These are phyloP conservation scores for Allium cepa DNA, from an alignment of 106 monocot species.

Conservation along the genomic window DNA sequence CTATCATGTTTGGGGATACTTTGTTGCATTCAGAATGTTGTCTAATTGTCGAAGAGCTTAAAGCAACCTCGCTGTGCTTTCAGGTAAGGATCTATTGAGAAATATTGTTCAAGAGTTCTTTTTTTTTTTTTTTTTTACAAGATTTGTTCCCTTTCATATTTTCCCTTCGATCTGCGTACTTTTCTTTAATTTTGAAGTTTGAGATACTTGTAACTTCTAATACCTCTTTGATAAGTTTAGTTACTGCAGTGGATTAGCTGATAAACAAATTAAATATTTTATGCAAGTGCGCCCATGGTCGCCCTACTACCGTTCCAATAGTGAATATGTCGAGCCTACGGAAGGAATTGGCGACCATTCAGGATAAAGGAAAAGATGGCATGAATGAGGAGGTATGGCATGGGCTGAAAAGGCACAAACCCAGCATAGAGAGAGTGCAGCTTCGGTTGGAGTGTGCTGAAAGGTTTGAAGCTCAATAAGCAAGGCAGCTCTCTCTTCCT, in stretches of 20 bases:
- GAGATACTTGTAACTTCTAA: background rate
- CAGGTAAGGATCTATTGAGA: conserved; percentile 41
- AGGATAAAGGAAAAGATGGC: conserved; percentile 8
- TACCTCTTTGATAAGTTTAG: background rate
- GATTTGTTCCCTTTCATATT: background rate
- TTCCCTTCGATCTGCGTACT: too few relatives aligned
- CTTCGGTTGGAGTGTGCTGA: conserved; percentile 46
- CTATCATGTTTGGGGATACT: conserved; percentile 98
- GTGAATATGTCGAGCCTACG: conserved; percentile 49
- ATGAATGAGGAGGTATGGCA: conserved; percentile 37
- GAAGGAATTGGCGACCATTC: conserved; percentile 45
- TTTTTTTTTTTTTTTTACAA: background rate
- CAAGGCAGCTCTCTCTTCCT: too few relatives aligned
- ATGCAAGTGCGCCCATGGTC: conserved; percentile 90
- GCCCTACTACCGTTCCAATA: conserved; percentile 83
- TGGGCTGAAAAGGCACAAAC: conserved; percentile 36
- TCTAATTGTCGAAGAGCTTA: conserved; percentile 88
- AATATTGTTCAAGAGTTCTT: background rate
- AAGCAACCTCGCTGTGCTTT: conserved; percentile 87
- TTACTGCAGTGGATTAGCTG: background rate
- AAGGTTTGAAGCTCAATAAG: conserved; percentile 21
- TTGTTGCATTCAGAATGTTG: conserved; percentile 93
- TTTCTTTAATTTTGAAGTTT: background rate
- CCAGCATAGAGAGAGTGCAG: conserved; percentile 45
- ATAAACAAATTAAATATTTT: background rate